Evolutionary conservation across 2,329 filamentous ascomycete genomes (phyloP).

Genomic region (Ophiostoma novo-ulmi): DNA sequence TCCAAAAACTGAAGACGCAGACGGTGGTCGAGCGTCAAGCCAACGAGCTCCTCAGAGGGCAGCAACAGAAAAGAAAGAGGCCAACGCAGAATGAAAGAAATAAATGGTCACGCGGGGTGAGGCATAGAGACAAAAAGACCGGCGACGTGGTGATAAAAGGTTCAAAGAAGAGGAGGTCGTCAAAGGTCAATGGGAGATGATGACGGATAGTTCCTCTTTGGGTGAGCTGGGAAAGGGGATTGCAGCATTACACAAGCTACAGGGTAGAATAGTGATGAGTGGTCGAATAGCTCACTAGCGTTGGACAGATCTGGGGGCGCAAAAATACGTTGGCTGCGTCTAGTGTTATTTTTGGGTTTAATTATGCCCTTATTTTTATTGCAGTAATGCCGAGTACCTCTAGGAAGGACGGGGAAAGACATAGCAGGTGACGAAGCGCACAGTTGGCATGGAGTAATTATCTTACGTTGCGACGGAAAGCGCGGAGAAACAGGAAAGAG

Average conservation of each 20-base stretch:
- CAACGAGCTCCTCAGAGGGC: not conserved
- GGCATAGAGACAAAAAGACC: not conserved
- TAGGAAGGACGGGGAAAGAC: constrained; percentile 5
- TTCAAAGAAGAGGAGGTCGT: not conserved
- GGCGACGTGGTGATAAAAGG: not conserved
- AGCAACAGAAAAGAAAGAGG: not conserved
- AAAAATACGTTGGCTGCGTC: not conserved
- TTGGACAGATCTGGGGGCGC: not conserved
- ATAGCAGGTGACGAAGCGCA: not conserved
- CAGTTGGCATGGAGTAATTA: not conserved
- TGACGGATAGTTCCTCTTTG: not conserved
- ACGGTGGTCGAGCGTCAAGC: not conserved
- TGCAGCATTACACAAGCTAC: not conserved
- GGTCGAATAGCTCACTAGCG: not conserved
- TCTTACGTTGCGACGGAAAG: not conserved
- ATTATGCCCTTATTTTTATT: constrained; percentile 3
- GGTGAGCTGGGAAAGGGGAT: constrained; percentile 4
- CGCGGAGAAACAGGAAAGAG: not conserved
- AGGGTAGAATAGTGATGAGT: not conserved
- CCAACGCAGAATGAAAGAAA: not conserved
- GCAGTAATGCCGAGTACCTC: not conserved
- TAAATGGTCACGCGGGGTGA: not conserved
- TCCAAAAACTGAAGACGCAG: not conserved
- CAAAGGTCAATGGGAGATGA: not conserved
- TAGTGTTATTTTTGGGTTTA: constrained; percentile 12